Evolutionary conservation across 2,329 filamentous ascomycete species (phyloP), one percentile per base, ranked within the genome.

Genomic region (Pseudocercospora fuligena): DNA sequence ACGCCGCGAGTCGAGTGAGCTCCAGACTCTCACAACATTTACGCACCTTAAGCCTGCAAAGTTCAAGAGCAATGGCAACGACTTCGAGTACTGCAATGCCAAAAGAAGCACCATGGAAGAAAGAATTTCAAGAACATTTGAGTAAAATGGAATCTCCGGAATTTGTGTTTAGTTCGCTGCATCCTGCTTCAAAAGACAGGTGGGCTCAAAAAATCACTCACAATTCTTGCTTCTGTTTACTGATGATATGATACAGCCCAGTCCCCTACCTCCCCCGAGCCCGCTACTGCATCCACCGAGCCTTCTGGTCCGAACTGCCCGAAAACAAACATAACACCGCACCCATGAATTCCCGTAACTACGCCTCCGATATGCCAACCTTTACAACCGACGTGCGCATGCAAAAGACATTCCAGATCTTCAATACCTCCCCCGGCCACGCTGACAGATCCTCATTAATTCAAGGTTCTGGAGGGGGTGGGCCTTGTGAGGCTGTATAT

Each of bases 351-450:
- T 89, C 91, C 4, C 72, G 81, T 6, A 80, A 87, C 0, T 97
- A 87, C 76, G 89, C 91, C 74, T 92, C 88, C 73, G 93, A 98
- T 71, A 82, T 94, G 72, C 86, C 91, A 2, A 90, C 91, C 0
- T 90, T 97, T 75, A 97, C 94, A 0, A 97, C 93, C 0, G 95
- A 98, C 78, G 88, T 87, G 8, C 88, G 94, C 54, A 97, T 96
- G 92, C 86, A 89, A 66, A 98, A 98, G 82, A 84, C 91, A 0
- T 82, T 83, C 2, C 90, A 97, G 78, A 79, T 98, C 3, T 87
- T 89, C 68, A 82, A 80, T 5, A 84, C 80, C 5, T 82, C 81
- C 11, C 77, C 79, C 25, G 83, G 81, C 7, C 80, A 83, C 60
- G 83, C 84, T 6, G 77, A 80, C 33, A 79, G 79, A 36, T 75